Conservation (phyloP, 2,329 filamentous ascomycete genomes). For the Diplodia seriata region DNA sequence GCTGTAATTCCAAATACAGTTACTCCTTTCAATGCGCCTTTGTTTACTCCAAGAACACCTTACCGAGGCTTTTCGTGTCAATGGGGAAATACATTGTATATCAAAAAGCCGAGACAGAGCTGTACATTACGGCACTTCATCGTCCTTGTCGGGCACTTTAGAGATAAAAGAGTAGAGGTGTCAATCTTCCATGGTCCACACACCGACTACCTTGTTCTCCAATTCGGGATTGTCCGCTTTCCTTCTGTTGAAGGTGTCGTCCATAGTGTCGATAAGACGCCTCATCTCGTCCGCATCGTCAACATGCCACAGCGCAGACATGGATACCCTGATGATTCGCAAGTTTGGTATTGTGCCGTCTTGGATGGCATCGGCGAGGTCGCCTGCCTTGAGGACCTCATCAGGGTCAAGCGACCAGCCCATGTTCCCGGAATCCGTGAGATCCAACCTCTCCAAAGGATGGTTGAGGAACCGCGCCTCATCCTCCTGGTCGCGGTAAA, state of each 20-base stretch:
- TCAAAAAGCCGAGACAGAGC: background rate
- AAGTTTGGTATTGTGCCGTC: constrained; percentile 36
- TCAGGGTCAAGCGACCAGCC: constrained; percentile 35
- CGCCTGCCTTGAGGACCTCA: constrained; percentile 50
- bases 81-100: background rate
- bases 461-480: constrained; percentile 37
- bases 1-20: background rate
- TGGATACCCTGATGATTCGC: constrained; percentile 22
- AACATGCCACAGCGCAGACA: constrained; percentile 18
- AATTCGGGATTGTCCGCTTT: background rate
- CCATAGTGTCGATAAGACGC: constrained; percentile 6
- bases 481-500: constrained; percentile 39
- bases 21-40: background rate
- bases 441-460: constrained; percentile 48
- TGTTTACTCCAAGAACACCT: background rate
- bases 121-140: background rate
- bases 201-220: constrained; percentile 6
- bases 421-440: constrained; percentile 49
- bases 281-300: constrained; percentile 20
- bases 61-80: background rate
- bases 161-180: background rate
- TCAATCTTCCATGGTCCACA: constrained; percentile 32
- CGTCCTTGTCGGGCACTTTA: background rate
- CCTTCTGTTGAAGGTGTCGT: background rate
- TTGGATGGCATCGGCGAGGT: constrained; percentile 52